These are phyloP conservation scores for Cryptococcus wingfieldii DNA, from an alignment of 1,284 basidiomycete genomes.

Conservation along the genomic window DNA sequence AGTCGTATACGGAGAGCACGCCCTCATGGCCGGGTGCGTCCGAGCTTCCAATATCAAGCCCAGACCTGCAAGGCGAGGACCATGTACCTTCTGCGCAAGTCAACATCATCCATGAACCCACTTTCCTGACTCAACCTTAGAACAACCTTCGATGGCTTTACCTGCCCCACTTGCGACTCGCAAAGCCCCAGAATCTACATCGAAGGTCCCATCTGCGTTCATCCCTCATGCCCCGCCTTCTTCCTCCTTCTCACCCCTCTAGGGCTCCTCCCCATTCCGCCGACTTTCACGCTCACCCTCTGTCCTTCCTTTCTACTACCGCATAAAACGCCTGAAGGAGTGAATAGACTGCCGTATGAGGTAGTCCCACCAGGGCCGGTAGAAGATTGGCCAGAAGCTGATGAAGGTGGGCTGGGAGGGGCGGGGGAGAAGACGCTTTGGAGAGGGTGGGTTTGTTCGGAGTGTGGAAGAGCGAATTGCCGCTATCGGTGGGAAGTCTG, in stretches of 20 bases:
- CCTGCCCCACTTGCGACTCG: conserved; percentile 17
- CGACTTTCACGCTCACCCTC: conserved; percentile 27
- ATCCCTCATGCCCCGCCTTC: conserved; percentile 25
- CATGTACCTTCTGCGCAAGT: too few relatives aligned
- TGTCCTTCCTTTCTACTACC: conserved; percentile 18
- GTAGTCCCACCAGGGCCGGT: conserved; percentile 24
- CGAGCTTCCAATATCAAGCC: too few relatives aligned
- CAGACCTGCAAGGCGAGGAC: too few relatives aligned
- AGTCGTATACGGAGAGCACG: too few relatives aligned
- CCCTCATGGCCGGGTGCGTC: too few relatives aligned
- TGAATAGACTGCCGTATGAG: conserved; percentile 18
- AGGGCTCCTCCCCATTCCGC: conserved; percentile 29
- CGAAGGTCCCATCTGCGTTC: conserved; percentile 38
- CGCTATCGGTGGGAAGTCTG: conserved; percentile 41
- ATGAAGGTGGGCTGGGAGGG: conserved; percentile 1
- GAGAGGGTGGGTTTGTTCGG: conserved; percentile 38
- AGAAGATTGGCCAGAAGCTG: conserved; percentile 2
- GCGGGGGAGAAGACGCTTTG: conserved; percentile 21
- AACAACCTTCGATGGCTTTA: not conserved
- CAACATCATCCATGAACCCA: too few relatives aligned
- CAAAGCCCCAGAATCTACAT: conserved; percentile 23
- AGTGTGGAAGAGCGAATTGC: conserved; percentile 42
- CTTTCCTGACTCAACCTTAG: not conserved
- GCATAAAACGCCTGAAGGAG: conserved; percentile 7
- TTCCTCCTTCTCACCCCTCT: conserved; percentile 29